Evolutionary conservation across 306 rosid species (phyloP).

Genomic region (Lagenaria siceraria): DNA sequence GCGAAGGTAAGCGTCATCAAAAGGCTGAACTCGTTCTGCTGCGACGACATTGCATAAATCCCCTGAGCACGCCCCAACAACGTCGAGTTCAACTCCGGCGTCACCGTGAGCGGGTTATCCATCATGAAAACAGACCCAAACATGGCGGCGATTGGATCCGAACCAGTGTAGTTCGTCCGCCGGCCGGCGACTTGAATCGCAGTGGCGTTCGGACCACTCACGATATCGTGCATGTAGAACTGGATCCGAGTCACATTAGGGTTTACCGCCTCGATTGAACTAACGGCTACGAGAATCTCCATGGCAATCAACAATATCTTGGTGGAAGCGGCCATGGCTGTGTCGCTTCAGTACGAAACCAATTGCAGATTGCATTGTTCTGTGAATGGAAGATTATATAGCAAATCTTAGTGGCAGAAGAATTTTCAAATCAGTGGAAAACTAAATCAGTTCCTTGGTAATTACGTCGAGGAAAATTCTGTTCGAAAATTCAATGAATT

Average conservation of each 20-base stretch:
- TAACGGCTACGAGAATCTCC: neutral
- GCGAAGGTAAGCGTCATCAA: conserved; percentile 9
- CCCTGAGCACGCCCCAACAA: conserved; percentile 19
- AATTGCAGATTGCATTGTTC: neutral
- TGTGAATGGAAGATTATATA: neutral
- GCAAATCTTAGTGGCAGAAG: neutral
- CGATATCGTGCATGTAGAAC: conserved; percentile 21
- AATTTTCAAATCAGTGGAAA: neutral
- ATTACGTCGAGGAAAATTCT: neutral
- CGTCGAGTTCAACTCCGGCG: conserved; percentile 12
- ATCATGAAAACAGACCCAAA: conserved; percentile 11
- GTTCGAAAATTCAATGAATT: neutral
- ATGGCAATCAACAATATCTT: neutral
- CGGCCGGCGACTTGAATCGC: conserved; percentile 10
- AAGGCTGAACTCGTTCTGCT: conserved; percentile 15
- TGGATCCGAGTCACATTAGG: conserved; percentile 3
- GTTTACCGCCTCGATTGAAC: conserved; percentile 6
- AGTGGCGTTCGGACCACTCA: conserved; percentile 14
- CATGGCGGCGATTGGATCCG: conserved; percentile 11
- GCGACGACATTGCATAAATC: conserved; percentile 11
- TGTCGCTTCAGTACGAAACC: neutral
- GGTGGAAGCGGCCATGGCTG: neutral
- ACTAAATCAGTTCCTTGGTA: neutral
- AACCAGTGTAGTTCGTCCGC: conserved; percentile 10
- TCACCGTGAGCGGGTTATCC: conserved; percentile 13